phyloP scores from a whole-genome alignment of 163 green algal genomes.

The Scenedesmus sp. region DNA sequence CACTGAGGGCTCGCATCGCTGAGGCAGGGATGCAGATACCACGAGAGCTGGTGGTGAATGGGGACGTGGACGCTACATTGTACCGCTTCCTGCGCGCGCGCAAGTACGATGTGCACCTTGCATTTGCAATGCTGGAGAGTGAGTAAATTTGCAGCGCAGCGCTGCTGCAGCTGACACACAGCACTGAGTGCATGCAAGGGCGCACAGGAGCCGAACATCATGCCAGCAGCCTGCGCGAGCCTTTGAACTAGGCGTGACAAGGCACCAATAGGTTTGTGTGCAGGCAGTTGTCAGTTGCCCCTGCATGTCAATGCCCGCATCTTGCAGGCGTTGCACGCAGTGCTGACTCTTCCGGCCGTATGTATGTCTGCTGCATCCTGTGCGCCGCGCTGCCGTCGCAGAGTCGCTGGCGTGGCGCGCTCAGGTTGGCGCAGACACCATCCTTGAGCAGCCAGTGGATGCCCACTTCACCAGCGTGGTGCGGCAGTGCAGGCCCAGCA shows the following conservation, averaged over 20 bases:
- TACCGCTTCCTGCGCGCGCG: constrained; percentile 51
- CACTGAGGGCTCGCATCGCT: constrained; percentile 24
- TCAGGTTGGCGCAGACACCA: constrained; percentile 33
- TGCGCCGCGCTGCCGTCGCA: not conserved
- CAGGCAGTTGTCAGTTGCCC: not conserved
- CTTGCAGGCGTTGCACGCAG: not conserved
- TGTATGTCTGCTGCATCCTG: too few species aligned
- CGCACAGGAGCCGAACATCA: not conserved
- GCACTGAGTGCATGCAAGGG: not conserved
- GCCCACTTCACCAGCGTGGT: not conserved
- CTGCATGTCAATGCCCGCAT: not conserved
- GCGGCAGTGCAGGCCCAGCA: constrained; percentile 48
- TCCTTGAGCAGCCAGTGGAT: constrained; percentile 37
- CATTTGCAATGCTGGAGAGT: constrained; percentile 55
- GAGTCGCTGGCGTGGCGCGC: constrained; percentile 39
- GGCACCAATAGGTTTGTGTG: not conserved
- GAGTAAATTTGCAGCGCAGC: not conserved
- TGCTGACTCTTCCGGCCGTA: too few species aligned
- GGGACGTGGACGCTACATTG: constrained; percentile 48
- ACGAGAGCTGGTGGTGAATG: constrained; percentile 18
- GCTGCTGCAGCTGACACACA: not conserved
- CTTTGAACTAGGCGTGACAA: not conserved
- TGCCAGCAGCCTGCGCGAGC: not conserved
- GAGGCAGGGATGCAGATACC: constrained; percentile 1
- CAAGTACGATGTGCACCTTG: constrained; percentile 51